These are phyloP conservation scores for Podila minutissima DNA, from an alignment of 192 early-diverging fungal species.

Conservation along the genomic window DNA sequence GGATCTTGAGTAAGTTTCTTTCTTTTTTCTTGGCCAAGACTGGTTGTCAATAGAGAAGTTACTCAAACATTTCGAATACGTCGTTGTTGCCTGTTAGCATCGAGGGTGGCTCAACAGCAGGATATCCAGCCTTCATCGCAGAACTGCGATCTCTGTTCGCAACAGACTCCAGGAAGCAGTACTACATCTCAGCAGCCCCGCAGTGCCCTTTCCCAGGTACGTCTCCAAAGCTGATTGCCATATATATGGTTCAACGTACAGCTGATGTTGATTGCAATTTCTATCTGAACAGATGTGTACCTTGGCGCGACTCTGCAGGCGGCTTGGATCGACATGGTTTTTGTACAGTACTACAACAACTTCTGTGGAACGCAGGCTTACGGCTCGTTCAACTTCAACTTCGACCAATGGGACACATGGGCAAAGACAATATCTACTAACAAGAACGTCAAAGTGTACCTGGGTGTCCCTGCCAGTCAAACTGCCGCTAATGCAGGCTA, in stretches of 20 bases:
- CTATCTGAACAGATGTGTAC: constrained; percentile 56
- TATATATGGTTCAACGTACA: not conserved
- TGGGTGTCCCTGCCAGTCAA: constrained; percentile 71
- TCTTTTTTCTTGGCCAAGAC: not conserved
- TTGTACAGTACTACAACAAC: constrained; percentile 89
- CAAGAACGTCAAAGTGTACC: constrained; percentile 67
- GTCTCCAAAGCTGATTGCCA: not conserved
- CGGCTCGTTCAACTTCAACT: constrained; percentile 70
- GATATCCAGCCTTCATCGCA: constrained; percentile 68
- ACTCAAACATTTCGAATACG: not conserved
- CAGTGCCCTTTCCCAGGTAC: constrained; percentile 75
- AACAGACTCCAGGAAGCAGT: constrained; percentile 54
- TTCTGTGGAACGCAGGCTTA: constrained; percentile 64
- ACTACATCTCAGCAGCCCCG: constrained; percentile 74
- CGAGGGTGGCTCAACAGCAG: constrained; percentile 68
- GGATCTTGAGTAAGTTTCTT: constrained; percentile 55
- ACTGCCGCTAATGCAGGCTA: constrained; percentile 69
- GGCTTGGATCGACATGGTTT: constrained; percentile 74
- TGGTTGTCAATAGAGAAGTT: not conserved
- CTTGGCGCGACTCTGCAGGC: constrained; percentile 65
- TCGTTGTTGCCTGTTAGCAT: constrained; percentile 58
- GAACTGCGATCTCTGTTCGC: constrained; percentile 64
- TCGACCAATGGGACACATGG: constrained; percentile 78
- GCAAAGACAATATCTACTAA: constrained; percentile 64
- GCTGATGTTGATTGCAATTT: not conserved